phyloP scores from a whole-genome alignment of 2,329 filamentous ascomycete species.

The Ilyonectria robusta region DNA sequence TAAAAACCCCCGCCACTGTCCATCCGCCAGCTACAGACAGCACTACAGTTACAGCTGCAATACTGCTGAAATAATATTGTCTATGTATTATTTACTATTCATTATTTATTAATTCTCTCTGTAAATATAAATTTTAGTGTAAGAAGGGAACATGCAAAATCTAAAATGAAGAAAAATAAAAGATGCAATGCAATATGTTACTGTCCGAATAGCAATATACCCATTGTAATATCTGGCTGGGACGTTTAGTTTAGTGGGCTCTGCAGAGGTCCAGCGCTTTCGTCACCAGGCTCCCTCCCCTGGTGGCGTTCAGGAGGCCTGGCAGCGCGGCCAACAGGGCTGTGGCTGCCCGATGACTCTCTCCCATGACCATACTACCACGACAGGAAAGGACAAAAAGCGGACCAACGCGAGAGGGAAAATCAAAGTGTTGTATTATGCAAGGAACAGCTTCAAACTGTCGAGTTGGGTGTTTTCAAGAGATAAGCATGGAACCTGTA shows the following conservation, averaged over 20 bases:
- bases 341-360: neutral
- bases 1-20: too few species aligned
- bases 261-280: constrained; percentile 4
- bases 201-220: too few species aligned
- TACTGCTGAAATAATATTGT: too few species aligned
- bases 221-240: too few species aligned
- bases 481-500: neutral
- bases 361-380: neutral
- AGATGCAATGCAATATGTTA: too few species aligned
- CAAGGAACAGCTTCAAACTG: neutral
- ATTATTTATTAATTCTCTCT: too few species aligned
- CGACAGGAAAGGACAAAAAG: neutral
- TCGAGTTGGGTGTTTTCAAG: neutral
- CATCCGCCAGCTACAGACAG: too few species aligned
- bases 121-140: too few species aligned
- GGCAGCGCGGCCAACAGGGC: neutral
- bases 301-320: neutral
- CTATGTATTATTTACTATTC: too few species aligned
- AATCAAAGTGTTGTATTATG: neutral
- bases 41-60: too few species aligned
- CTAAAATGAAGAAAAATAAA: too few species aligned
- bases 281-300: neutral
- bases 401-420: neutral
- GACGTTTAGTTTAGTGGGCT: neutral
- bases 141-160: too few species aligned